Conservation (phyloP, 805 yeast genomes). For the fission yeast (Schizosaccharomyces pombe) region DNA sequence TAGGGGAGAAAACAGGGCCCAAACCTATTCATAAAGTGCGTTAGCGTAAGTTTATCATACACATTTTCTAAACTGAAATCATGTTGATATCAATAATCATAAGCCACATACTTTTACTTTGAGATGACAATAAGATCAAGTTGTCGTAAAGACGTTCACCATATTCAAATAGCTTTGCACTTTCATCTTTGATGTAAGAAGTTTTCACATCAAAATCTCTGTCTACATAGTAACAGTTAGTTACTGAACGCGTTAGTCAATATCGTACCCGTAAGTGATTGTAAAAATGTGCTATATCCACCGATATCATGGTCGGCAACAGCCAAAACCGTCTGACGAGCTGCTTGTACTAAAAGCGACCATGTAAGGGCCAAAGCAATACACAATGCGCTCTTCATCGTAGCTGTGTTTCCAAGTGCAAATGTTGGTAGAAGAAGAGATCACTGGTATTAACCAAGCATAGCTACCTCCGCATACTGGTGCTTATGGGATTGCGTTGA, state of each 20-base stretch:
- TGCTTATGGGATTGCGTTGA: too few species aligned
- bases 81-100: neutral
- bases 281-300: conserved; percentile 14
- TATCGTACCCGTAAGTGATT: conserved; percentile 11
- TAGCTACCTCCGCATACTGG: too few species aligned
- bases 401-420: neutral
- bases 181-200: conserved; percentile 14
- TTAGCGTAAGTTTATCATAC: neutral
- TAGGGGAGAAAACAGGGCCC: conserved; percentile 21
- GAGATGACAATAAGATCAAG: conserved; percentile 35
- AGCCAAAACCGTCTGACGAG: neutral
- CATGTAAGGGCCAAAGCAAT: neutral
- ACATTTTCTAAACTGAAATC: neutral
- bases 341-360: neutral
- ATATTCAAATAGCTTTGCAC: conserved; percentile 18
- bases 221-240: conserved; percentile 4
- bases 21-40: conserved; percentile 11
- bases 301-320: conserved; percentile 8
- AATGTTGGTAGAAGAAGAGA: too few species aligned
- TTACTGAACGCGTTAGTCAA: neutral
- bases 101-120: conserved; percentile 17
- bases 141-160: conserved; percentile 30
- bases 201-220: conserved; percentile 18
- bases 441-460: too few species aligned
- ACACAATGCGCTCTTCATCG: neutral